Evolutionary conservation across 805 yeast species (phyloP), one percentile per base, ranked within the genome.

Genomic region (Yamadazyma laniorum): DNA sequence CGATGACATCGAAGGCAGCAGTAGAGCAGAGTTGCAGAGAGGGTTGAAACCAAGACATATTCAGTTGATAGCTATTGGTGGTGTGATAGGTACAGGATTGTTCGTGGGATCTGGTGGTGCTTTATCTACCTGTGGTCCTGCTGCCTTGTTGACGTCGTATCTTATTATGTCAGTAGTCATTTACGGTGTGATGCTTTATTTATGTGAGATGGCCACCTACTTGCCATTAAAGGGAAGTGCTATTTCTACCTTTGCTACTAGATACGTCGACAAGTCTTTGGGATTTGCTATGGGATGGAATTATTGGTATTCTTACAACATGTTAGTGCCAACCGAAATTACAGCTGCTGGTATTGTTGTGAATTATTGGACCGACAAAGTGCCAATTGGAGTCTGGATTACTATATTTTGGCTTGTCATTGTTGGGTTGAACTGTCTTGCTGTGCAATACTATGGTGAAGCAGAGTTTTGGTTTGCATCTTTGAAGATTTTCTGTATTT

Each of bases 71-170:
- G 88, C 95, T 29, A 71, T 87, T 42, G 93, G 93, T 44, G 90
- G 95, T 38, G 82, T 91, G 35, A 82, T 86, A 43, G 96, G 95
- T 53, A 82, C 93, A 5, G 87, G 86, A 51, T 63, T 80, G 32
- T 63, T 65, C 34, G 58, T 65, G 21, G 69, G 68, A 25, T 55
- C 67, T 9, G 70, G 70, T 25, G 47, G 52, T 21, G 61, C 65
- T 2, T 49, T 65, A 37, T 32, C 47, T n/a, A 41, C 53, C 15
- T 65, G 68, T 32, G 67, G 68, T n/a, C 65, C 68, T 5, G 65
- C 58, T 8, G 63, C 61, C 34, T 46, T 65, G 6, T 49, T 64
- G 14, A 54, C 61, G 34, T 61, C 66, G 2, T 65, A 78, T 45
- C 19, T 48, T 12, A 39, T 58, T 31, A 50, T 58, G 49, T 39